Evolutionary conservation across 768 basidiomycete species (phyloP), one percentile per base, ranked within the genome.

Genomic region (Multifurca ochricompacta): DNA sequence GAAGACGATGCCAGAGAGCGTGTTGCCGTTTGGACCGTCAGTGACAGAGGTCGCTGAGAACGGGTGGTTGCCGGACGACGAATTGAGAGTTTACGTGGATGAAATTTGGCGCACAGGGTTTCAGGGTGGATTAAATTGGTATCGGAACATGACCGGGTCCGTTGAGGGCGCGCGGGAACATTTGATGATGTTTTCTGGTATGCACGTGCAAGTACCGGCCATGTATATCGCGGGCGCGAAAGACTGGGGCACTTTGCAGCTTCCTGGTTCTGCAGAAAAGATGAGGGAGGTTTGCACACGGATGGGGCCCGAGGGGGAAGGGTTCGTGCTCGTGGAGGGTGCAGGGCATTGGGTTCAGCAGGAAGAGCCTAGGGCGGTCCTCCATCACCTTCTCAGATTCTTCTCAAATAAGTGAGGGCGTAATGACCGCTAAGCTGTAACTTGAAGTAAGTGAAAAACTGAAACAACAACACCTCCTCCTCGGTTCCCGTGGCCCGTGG

Each of bases 341-440:
- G 80, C 80, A 0, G 83, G 82, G 0, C 83, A 83, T 65, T 82
- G 82, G 82, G 78, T 77, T 16, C 80, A 79, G 63, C 79, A 83
- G 62, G 82, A 82, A 62, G 58, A 70, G 27, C 73, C 77, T 11
- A 71, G 70, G 40, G 68, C 59, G 11, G 73, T 82, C 14, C 64
- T 78, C 6, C 42, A 66, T 18, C 65, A 69, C 46, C 51, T 82
- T 49, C 45, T 73, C 46, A 53, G 63, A 27, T 81, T 82, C 60
- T 62, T 78, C 56, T n/a, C n/a, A n/a, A n/a, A n/a, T n/a, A n/a
- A n/a, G n/a, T n/a, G n/a, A n/a, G n/a, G n/a, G n/a, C n/a, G n/a
- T n/a, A n/a, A n/a, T n/a, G n/a, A n/a, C n/a, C n/a, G n/a, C n/a
- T n/a, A n/a, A n/a, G n/a, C n/a, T n/a, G n/a, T n/a, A n/a, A n/a